Conservation (phyloP, 2,329 filamentous ascomycete species). For the Pyricularia sp. region DNA sequence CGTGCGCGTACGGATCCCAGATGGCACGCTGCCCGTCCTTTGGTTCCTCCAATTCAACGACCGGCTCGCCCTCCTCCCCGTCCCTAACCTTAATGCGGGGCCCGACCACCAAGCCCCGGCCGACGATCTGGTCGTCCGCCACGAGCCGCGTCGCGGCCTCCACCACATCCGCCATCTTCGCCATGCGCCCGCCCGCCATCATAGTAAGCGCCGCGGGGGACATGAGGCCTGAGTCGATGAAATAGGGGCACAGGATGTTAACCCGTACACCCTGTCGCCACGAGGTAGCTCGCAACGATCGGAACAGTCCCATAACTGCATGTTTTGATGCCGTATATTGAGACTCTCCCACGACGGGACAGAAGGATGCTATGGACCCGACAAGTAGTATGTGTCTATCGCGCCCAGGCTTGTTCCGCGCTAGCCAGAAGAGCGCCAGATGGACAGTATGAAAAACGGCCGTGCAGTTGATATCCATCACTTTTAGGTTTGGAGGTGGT, state of each 20-base stretch:
- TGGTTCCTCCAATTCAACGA: slow-evolving; percentile 10
- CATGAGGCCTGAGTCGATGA: slow-evolving; percentile 46
- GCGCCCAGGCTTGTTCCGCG: slow-evolving; percentile 26
- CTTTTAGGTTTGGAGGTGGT: slow-evolving; percentile 39
- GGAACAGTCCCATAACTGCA: slow-evolving; percentile 55
- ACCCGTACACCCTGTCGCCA: slow-evolving; percentile 39
- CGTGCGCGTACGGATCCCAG: slow-evolving; percentile 54
- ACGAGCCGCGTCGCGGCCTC: slow-evolving; percentile 54
- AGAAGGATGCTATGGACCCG: slow-evolving; percentile 49
- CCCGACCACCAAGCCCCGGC: slow-evolving; percentile 39
- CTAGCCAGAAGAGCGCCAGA: slow-evolving; percentile 51
- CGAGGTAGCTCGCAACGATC: slow-evolving; percentile 42
- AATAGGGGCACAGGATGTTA: slow-evolving; percentile 61
- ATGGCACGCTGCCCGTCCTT: slow-evolving; percentile 28
- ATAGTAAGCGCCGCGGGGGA: background rate
- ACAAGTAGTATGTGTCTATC: slow-evolving; percentile 55
- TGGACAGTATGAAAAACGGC: slow-evolving; percentile 58
- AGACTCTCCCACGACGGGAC: slow-evolving; percentile 32
- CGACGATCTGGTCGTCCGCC: slow-evolving; percentile 42
- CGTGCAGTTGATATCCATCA: slow-evolving; percentile 52
- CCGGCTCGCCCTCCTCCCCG: slow-evolving; percentile 23
- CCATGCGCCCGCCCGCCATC: slow-evolving; percentile 46
- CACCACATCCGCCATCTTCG: slow-evolving; percentile 48
- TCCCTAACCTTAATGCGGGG: slow-evolving; percentile 25
- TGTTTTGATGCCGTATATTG: slow-evolving; percentile 58